Base-by-base conservation (phyloP, 2,329 filamentous ascomycete species). In the Sclerotinia borealis region DNA sequence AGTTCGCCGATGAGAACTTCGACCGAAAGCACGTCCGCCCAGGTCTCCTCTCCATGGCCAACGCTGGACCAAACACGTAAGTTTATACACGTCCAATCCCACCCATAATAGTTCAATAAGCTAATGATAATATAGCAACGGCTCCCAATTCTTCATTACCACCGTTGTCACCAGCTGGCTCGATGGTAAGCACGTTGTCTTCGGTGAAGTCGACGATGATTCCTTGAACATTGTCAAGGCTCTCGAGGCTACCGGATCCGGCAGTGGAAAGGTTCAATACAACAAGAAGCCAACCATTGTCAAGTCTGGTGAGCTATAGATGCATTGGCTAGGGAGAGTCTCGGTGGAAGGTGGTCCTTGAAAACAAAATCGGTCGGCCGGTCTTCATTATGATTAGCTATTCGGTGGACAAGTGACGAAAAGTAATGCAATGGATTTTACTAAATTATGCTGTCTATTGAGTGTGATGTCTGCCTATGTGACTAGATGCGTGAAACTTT, bases 101-200 rank as follows among this genome's bases (percentile, higher is more conserved):
- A 83, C 83, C 74, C 86, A 86, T 76, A 88, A 91, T 77, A 88
- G 88, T 76, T 36, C 29, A 34, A 58, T 22, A 13, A 8, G 13
- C 27, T 81, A 59, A 67, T 43, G 48, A 34, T 83, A 80, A 31
- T 79, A 79, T 67, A 96, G 95, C 78, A 99, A 99, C 81, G 95
- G 95, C 73, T 96, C 91, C 59, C 95, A 99, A 75, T 99, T 99
- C 85, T 99, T 99, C 84, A 82, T 98, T 72, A 99, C 95, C 55
- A 98, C 95, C 19, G 91, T 96, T 36, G 83, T 88, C n/a, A 98
- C 95, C 17, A 93, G 92, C 54, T 95, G 98, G 76, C 85, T 98
- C 45, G 93, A 99, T 76, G 86, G 86, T 75, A 99, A 99, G 83
- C 93, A 99, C 79, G 95, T 98, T 52, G 93, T 95, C 76, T 95